phyloP scores from a whole-genome alignment of 1,139 yeast species.

The Candida gigantensis region DNA sequence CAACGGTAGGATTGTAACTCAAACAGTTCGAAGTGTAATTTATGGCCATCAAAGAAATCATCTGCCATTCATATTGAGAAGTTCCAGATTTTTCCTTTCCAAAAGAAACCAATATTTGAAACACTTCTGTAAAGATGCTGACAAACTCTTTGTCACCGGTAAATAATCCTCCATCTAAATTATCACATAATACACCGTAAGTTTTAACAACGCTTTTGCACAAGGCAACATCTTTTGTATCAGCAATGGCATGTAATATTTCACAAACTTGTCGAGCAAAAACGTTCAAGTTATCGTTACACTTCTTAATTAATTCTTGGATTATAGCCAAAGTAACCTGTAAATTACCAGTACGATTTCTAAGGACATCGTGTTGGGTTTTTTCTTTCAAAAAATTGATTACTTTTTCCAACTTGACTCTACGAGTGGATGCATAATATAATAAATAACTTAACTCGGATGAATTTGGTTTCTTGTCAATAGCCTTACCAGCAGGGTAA shows the following conservation, averaged over 20 bases:
- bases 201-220: slow-evolving; percentile 53
- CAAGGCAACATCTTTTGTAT: slow-evolving; percentile 55
- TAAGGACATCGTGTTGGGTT: slow-evolving; percentile 59
- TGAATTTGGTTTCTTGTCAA: slow-evolving; percentile 87
- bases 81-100: slow-evolving; percentile 20
- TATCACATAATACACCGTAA: slow-evolving; percentile 60
- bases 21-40: slow-evolving; percentile 45
- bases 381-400: slow-evolving; percentile 66
- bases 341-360: slow-evolving; percentile 70
- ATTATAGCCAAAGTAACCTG: slow-evolving; percentile 78
- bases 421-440: slow-evolving; percentile 89
- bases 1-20: slow-evolving; percentile 40
- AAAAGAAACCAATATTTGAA: slow-evolving; percentile 34
- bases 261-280: slow-evolving; percentile 65
- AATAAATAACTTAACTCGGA: slow-evolving; percentile 86
- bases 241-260: slow-evolving; percentile 47
- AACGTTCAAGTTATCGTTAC: slow-evolving; percentile 81
- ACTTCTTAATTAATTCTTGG: slow-evolving; percentile 67
- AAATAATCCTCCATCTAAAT: slow-evolving; percentile 68
- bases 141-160: slow-evolving; percentile 71
- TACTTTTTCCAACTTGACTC: slow-evolving; percentile 86
- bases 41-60: slow-evolving; percentile 48
- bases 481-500: slow-evolving; percentile 85
- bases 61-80: slow-evolving; percentile 47
- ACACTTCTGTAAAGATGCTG: slow-evolving; percentile 46